phyloP scores from a whole-genome alignment of 176 grass and related monocot species.

The Saccharum officinarum region DNA sequence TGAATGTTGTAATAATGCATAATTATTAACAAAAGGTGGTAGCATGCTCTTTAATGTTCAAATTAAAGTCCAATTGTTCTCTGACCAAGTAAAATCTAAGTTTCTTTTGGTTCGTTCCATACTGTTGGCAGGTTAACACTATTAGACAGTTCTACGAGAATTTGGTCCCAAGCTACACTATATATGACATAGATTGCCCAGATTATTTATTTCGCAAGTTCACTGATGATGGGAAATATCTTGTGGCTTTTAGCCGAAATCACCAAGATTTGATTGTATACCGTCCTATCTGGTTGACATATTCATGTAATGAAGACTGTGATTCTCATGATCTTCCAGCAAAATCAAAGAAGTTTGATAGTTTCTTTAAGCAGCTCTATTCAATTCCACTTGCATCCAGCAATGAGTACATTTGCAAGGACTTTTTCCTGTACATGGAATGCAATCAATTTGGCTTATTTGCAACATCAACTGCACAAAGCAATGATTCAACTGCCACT shows the following conservation, averaged over 20 bases:
- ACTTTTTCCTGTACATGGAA: slow-evolving; percentile 88
- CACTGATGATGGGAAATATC: slow-evolving; percentile 88
- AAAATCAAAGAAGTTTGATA: slow-evolving; percentile 67
- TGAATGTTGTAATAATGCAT: not conserved
- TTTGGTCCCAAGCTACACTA: slow-evolving; percentile 72
- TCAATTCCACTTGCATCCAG: slow-evolving; percentile 71
- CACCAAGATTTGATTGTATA: slow-evolving; percentile 91
- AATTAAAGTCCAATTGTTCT: not conserved
- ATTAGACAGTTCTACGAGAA: slow-evolving; percentile 94
- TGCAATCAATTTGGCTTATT: slow-evolving; percentile 71
- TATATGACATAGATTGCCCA: slow-evolving; percentile 85
- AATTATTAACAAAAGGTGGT: not conserved
- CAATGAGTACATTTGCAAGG: slow-evolving; percentile 88
- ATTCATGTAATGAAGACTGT: slow-evolving; percentile 69
- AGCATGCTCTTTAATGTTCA: not conserved
- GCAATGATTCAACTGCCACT: slow-evolving; percentile 46
- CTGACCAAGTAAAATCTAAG: not conserved
- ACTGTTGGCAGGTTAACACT: slow-evolving; percentile 62
- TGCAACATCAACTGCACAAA: slow-evolving; percentile 86
- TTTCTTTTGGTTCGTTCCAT: slow-evolving; percentile 1
- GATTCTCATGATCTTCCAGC: slow-evolving; percentile 54
- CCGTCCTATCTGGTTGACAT: slow-evolving; percentile 74
- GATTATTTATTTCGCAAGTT: slow-evolving; percentile 87
- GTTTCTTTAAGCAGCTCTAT: slow-evolving; percentile 80
- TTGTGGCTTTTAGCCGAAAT: slow-evolving; percentile 85